Conservation (phyloP, 495 filamentous ascomycete species). For the Viridothelium virens region DNA sequence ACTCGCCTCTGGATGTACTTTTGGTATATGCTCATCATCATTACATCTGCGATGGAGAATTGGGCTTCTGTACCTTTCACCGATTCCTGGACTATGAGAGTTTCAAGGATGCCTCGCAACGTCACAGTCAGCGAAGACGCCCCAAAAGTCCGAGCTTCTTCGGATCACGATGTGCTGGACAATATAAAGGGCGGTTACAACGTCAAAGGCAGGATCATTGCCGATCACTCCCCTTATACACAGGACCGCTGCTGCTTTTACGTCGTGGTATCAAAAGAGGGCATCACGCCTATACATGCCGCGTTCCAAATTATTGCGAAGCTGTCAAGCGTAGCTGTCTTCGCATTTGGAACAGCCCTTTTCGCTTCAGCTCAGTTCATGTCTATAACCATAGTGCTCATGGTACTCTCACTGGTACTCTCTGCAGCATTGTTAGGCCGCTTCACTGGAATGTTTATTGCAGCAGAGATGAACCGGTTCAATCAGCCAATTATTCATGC, state of each 20-base stretch:
- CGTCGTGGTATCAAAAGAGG: slow-evolving; percentile 21
- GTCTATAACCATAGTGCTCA: slow-evolving; percentile 17
- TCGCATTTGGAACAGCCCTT: slow-evolving; percentile 23
- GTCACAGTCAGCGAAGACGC: slow-evolving; percentile 16
- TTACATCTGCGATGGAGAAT: slow-evolving; percentile 21
- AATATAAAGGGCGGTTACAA: slow-evolving; percentile 19
- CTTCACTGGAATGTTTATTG: slow-evolving; percentile 18
- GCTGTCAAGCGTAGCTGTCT: slow-evolving; percentile 17
- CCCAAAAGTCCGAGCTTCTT: background rate
- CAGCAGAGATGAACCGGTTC: slow-evolving; percentile 14
- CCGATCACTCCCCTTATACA: slow-evolving; percentile 11
- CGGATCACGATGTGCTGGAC: slow-evolving; percentile 15
- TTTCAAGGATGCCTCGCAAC: slow-evolving; percentile 16
- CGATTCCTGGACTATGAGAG: slow-evolving; percentile 23
- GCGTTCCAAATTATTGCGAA: slow-evolving; percentile 16
- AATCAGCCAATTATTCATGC: slow-evolving; percentile 18
- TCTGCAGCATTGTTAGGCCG: slow-evolving; percentile 14
- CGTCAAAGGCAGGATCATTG: slow-evolving; percentile 14
- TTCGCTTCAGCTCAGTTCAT: slow-evolving; percentile 24
- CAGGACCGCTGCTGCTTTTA: slow-evolving; percentile 22
- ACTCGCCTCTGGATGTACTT: slow-evolving; percentile 25
- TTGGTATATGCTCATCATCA: slow-evolving; percentile 25
- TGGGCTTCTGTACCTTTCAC: slow-evolving; percentile 20
- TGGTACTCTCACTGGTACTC: slow-evolving; percentile 19
- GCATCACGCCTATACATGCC: slow-evolving; percentile 17